Conservation (phyloP, 139 green algal species). For the Coccomyxa sp. region DNA sequence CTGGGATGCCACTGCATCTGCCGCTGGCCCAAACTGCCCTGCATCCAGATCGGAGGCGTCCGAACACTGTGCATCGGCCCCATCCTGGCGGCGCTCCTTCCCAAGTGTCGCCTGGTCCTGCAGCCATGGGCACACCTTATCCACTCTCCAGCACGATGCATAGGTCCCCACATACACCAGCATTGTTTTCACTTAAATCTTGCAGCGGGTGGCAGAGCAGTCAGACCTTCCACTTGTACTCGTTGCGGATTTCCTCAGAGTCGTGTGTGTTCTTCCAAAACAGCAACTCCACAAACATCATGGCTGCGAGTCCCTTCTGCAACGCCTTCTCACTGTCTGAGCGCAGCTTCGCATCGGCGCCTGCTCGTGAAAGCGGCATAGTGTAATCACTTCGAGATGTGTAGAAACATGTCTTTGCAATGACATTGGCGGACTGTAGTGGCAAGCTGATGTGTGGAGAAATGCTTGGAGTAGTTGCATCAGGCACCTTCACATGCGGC, state of each 20-base stretch:
- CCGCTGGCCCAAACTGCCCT: background rate
- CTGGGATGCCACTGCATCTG: background rate
- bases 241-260: conserved; percentile 46
- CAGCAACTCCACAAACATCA: conserved; percentile 72
- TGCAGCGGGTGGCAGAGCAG: too few relatives aligned
- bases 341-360: conserved; percentile 7
- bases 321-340: background rate
- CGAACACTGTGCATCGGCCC: background rate
- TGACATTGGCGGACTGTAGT: too few relatives aligned
- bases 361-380: background rate
- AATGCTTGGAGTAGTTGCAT: too few relatives aligned
- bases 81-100: background rate
- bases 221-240: conserved; percentile 58
- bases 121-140: background rate
- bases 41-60: background rate
- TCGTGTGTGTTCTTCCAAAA: conserved; percentile 68
- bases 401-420: too few relatives aligned
- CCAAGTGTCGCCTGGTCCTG: background rate
- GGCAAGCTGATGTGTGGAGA: too few relatives aligned
- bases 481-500: too few relatives aligned
- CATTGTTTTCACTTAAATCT: too few relatives aligned
- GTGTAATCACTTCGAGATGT: background rate
- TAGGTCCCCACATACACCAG: background rate
- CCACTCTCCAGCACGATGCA: background rate
- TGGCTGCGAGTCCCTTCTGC: conserved; percentile 29